Conservation (phyloP, 108 stramenopile species). For the Fragilaria crotonensis region DNA sequence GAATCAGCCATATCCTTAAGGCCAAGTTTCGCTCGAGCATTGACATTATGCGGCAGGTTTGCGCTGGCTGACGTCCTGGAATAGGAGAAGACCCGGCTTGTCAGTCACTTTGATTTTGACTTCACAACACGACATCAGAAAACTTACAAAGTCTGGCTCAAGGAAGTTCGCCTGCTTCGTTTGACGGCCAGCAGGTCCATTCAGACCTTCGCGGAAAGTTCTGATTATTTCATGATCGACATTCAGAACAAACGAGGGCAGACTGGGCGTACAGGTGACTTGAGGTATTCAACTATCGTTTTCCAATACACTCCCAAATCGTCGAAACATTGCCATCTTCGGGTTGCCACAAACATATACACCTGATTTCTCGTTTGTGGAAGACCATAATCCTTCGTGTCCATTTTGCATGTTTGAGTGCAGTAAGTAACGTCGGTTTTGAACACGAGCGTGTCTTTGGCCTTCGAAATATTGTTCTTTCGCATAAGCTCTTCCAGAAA, state of each 20-base stretch:
- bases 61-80: conserved; percentile 14
- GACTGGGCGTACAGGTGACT: conserved; percentile 49
- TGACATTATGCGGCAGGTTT: conserved; percentile 43
- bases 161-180: conserved; percentile 22
- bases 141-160: conserved; percentile 64
- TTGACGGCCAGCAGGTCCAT: conserved; percentile 43
- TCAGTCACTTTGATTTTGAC: too few species aligned
- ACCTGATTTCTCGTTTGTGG: conserved; percentile 66
- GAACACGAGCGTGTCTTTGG: conserved; percentile 46
- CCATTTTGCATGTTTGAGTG: conserved; percentile 49
- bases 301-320: conserved; percentile 68
- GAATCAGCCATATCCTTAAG: conserved; percentile 36
- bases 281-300: conserved; percentile 44
- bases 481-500: conserved; percentile 45
- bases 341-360: conserved; percentile 71
- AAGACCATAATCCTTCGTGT: conserved; percentile 71
- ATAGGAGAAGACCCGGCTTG: not conserved
- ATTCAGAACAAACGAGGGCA: conserved; percentile 66
- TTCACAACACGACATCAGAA: too few species aligned
- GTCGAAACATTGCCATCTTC: conserved; percentile 48
- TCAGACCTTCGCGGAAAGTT: conserved; percentile 59
- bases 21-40: conserved; percentile 28
- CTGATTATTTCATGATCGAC: conserved; percentile 69
- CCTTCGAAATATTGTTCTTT: conserved; percentile 34
- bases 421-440: conserved; percentile 50